Base-by-base conservation (phyloP, 345 rosid genomes). In the Pistacia atlantica region DNA sequence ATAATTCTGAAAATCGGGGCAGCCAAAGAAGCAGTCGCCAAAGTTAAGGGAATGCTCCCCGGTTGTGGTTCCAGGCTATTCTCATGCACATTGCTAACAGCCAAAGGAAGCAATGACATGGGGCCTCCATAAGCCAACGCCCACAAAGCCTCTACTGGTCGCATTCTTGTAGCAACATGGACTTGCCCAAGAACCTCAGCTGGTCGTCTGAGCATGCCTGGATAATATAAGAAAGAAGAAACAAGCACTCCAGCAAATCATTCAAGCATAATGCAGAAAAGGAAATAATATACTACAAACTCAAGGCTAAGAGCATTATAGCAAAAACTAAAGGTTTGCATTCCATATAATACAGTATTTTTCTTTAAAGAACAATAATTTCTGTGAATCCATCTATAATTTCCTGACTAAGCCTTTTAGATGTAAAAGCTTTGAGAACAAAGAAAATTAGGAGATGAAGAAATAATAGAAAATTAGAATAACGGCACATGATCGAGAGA, bases 151-250 rank as follows among this genome's bases (percentile, higher is more conserved):
- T 97, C 97, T 78, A 83, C 90, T 14, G 99, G 89, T 78, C 92
- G 88, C 88, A 87, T 89, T 87, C 98, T 89, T 48, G 87, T 83
- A 57, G 97, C 98, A 77, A 97, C 91, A 88, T 92, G 95, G 55
- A 94, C 97, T 87, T 97, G 99, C 84, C 99, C 99, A 75, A 97
- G 98, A 81, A 97, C 95, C 86, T 97, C 99, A 65, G 94, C 99
- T 38, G 98, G 99, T 73, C 99, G 86, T 67, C 98, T 88, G 64
- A 87, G 81, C 72, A 83, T 79, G 75, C 99, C 99, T 92, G 83
- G 76, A 81, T 79, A 72, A 78, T 69, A 74, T 71, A 71, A 71
- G 59, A 74, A 79, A 61, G 42, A 77, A 72, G 59, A 63, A 48
- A 28, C 67, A 58, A 48, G 28, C 14, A 38, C 61, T 18, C 48